Percentiles rank a stretch among this genome's conserved stretches.
Conservation (phyloP, 371 early-diverging fungal genomes). For the Actinomucor elegans region DNA sequence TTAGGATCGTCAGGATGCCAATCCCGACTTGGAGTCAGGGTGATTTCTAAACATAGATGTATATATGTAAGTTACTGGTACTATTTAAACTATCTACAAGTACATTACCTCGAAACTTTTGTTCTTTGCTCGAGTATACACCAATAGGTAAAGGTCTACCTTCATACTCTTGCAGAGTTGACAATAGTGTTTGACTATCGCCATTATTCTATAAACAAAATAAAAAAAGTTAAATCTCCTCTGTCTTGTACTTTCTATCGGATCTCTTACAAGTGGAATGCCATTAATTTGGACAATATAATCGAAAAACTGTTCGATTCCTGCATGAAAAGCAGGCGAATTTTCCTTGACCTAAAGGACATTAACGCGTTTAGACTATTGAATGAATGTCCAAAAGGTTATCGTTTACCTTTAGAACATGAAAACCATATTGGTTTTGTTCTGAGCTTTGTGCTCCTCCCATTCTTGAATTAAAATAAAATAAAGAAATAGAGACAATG, state of each 20-base stretch:
- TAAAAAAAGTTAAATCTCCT: neutral
- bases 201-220: constrained; percentile 37
- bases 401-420: constrained; percentile 41
- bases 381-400: no score
- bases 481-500: neutral
- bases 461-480: constrained; percentile 11
- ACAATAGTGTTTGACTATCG: constrained; percentile 48
- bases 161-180: constrained; percentile 51
- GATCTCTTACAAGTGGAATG: constrained; percentile 43
- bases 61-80: no score
- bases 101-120: constrained; percentile 54
- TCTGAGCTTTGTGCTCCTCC: constrained; percentile 51
- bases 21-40: constrained; percentile 51
- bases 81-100: no score
- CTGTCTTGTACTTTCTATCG: neutral
- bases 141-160: constrained; percentile 56
- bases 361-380: no score
- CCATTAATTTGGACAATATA: constrained; percentile 72
- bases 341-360: constrained; percentile 11
- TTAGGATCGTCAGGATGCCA: constrained; percentile 49
- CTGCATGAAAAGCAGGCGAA: constrained; percentile 70
- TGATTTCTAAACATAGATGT: constrained; percentile 56
- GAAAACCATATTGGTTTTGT: constrained; percentile 47
- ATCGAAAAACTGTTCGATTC: constrained; percentile 78
- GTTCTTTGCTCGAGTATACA: constrained; percentile 73